Evolutionary conservation across 495 filamentous ascomycete species (phyloP).

Genomic region (Echria macrotheca): DNA sequence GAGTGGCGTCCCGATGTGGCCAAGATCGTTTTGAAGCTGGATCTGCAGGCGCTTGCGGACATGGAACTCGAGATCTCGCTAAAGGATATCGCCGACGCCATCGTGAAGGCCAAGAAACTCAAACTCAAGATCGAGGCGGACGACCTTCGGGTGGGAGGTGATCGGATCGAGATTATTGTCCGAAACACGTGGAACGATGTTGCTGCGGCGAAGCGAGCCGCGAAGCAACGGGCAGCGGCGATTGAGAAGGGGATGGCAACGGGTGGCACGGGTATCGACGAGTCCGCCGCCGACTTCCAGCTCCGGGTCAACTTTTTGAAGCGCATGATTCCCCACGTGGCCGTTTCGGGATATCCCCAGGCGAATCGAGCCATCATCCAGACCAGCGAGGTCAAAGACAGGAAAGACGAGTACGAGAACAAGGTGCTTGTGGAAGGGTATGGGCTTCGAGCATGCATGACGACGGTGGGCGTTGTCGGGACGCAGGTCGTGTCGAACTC

Average conservation of each 20-base stretch:
- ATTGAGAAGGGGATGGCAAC: constrained; percentile 24
- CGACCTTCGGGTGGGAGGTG: constrained; percentile 27
- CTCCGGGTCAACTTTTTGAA: constrained; percentile 78
- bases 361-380: constrained; percentile 86
- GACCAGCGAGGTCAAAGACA: constrained; percentile 38
- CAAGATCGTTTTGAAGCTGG: constrained; percentile 69
- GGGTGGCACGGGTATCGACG: constrained; percentile 31
- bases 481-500: constrained; percentile 70
- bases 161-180: constrained; percentile 54
- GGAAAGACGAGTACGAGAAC: constrained; percentile 39
- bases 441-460: constrained; percentile 84
- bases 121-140: constrained; percentile 55
- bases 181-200: constrained; percentile 42
- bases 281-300: constrained; percentile 61
- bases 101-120: constrained; percentile 72
- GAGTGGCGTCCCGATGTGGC: constrained; percentile 70
- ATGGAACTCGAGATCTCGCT: constrained; percentile 71
- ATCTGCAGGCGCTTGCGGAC: constrained; percentile 66
- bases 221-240: constrained; percentile 46
- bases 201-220: constrained; percentile 39
- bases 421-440: constrained; percentile 91
- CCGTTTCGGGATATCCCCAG: constrained; percentile 81
- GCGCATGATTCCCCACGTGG: constrained; percentile 69
- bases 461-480: constrained; percentile 78
- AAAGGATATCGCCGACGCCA: constrained; percentile 63